These are phyloP conservation scores for Apiotrichum gracile DNA, from an alignment of 1,284 basidiomycete genomes.

Conservation along the genomic window DNA sequence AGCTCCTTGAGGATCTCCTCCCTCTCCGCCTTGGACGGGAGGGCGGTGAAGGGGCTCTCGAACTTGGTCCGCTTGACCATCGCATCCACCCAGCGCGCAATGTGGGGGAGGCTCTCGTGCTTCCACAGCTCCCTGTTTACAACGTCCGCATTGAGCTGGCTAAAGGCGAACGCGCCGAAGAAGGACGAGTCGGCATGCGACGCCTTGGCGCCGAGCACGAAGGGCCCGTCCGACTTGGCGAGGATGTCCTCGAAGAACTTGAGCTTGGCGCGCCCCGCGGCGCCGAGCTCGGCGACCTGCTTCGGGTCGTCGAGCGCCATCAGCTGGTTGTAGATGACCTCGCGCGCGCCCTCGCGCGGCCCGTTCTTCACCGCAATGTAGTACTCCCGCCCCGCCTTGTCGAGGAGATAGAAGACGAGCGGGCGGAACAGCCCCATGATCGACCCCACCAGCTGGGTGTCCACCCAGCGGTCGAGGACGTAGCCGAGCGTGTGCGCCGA, in stretches of 20 bases:
- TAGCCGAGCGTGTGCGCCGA: neutral
- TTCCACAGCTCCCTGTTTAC: slow-evolving; percentile 13
- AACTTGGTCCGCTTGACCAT: neutral
- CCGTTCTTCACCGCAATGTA: neutral
- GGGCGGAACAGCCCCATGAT: slow-evolving; percentile 1
- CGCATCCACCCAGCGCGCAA: slow-evolving; percentile 15
- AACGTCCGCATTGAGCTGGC: slow-evolving; percentile 8
- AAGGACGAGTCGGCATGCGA: slow-evolving; percentile 18
- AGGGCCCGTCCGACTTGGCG: neutral
- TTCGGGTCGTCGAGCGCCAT: neutral
- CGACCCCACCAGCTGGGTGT: neutral
- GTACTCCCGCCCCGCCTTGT: neutral
- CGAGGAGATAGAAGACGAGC: neutral
- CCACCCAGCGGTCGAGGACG: neutral
- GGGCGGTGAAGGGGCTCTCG: neutral
- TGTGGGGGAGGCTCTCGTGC: slow-evolving; percentile 8
- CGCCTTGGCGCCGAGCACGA: slow-evolving; percentile 6
- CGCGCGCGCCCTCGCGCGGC: neutral
- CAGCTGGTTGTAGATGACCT: neutral
- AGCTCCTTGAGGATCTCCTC: neutral
- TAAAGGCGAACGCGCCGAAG: slow-evolving; percentile 16
- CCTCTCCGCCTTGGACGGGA: neutral
- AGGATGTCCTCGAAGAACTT: neutral
- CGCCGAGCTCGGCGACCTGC: neutral
- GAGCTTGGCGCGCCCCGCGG: neutral